Evolutionary conservation across 2,329 filamentous ascomycete genomes (phyloP).

Genomic region (Fusarium aywerte): DNA sequence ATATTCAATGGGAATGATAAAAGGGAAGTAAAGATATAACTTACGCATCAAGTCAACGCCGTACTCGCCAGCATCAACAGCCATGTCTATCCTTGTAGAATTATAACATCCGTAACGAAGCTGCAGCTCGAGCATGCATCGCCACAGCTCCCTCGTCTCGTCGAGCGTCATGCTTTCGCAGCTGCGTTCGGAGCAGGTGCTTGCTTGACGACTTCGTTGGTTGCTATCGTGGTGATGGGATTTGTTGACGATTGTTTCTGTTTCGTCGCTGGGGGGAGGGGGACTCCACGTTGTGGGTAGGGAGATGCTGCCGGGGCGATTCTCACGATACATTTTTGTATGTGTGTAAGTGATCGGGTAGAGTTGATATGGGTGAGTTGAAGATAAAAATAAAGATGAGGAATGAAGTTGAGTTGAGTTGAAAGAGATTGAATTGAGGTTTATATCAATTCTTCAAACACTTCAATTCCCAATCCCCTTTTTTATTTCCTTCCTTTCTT

Average conservation of each 20-base stretch:
- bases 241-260: conserved; percentile 28
- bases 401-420: not conserved
- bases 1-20: fast-evolving
- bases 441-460: conserved; percentile 22
- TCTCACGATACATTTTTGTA: conserved; percentile 40
- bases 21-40: conserved; percentile 26
- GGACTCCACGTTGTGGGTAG: conserved; percentile 38
- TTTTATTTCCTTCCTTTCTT: not conserved
- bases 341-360: not conserved
- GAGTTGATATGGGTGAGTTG: not conserved
- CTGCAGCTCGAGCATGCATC: conserved; percentile 62
- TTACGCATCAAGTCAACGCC: conserved; percentile 58
- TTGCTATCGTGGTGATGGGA: conserved; percentile 12
- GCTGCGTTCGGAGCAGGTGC: conserved; percentile 47
- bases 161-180: conserved; percentile 51
- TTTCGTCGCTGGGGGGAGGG: conserved; percentile 24
- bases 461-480: not conserved
- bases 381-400: not conserved
- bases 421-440: not conserved
- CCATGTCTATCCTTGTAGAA: conserved; percentile 60
- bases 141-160: conserved; percentile 58
- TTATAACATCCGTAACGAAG: conserved; percentile 61
- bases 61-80: conserved; percentile 55
- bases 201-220: conserved; percentile 40
- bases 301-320: conserved; percentile 37